A percentile compares a stretch with the other conserved stretches of the same genome.
These are phyloP conservation scores for Chrysophaeum taylorii DNA, from an alignment of 352 stramenopile genomes.

Conservation along the genomic window DNA sequence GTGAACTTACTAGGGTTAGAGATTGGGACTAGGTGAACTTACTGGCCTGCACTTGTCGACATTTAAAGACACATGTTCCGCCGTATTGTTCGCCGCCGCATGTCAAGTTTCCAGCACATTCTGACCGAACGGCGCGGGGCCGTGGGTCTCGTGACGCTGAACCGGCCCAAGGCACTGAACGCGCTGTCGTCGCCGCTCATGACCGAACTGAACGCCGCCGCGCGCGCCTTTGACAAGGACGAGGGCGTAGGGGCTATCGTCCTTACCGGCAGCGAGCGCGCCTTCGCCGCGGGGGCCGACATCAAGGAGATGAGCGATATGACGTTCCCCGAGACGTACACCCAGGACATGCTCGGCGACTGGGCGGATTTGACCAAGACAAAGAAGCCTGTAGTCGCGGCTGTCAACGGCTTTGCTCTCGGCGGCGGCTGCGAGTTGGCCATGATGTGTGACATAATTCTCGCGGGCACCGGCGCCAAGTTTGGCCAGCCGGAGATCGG, in stretches of 20 bases:
- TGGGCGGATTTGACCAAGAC: conserved; percentile 89
- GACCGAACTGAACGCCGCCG: conserved; percentile 83
- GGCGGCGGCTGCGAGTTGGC: conserved; percentile 93
- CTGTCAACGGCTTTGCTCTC: conserved; percentile 94
- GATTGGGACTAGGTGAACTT: too few relatives aligned
- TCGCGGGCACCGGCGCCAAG: conserved; percentile 83
- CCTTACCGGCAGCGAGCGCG: conserved; percentile 86
- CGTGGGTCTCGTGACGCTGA: conserved; percentile 84
- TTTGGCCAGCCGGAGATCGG: conserved; percentile 98
- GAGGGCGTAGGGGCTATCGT: conserved; percentile 83
- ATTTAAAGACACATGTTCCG: too few relatives aligned
- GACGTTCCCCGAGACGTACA: conserved; percentile 83
- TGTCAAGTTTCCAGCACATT: neutral
- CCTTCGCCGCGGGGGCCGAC: conserved; percentile 87
- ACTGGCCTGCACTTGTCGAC: too few relatives aligned
- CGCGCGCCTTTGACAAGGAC: conserved; percentile 76
- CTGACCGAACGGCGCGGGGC: neutral
- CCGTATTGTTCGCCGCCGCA: too few relatives aligned
- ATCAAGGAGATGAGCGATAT: conserved; percentile 91
- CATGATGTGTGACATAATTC: conserved; percentile 98
- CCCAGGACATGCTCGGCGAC: conserved; percentile 89
- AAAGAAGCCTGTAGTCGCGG: conserved; percentile 76
- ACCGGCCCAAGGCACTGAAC: conserved; percentile 94
- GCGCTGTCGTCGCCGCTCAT: conserved; percentile 86
- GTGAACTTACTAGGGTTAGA: too few relatives aligned